These are phyloP conservation scores for Cyberlindnera mrakii DNA, from an alignment of 805 yeast genomes.

Conservation along the genomic window DNA sequence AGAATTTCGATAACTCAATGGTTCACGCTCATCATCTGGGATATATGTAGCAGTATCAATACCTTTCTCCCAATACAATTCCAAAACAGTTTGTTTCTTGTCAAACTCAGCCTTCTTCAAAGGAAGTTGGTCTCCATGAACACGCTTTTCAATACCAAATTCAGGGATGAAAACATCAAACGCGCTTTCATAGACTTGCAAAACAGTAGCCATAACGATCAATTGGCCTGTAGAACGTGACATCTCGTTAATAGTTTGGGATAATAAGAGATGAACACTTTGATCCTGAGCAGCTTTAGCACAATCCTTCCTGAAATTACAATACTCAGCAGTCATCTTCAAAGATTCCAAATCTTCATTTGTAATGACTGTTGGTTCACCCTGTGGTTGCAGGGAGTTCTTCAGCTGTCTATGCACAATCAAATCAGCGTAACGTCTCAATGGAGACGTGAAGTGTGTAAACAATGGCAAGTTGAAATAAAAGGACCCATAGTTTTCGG, in stretches of 20 bases:
- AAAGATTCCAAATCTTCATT: conserved; percentile 60
- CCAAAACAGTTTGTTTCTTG: conserved; percentile 57
- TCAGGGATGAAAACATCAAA: conserved; percentile 91
- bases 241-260: conserved; percentile 78
- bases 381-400: conserved; percentile 36
- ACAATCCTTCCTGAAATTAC: conserved; percentile 93
- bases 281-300: conserved; percentile 92
- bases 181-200: conserved; percentile 93
- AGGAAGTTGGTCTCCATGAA: conserved; percentile 96
- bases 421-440: conserved; percentile 86
- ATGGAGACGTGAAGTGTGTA: conserved; percentile 91
- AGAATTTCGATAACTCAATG: conserved; percentile 69
- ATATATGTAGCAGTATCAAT: conserved; percentile 85
- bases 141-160: conserved; percentile 91
- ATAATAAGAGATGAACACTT: conserved; percentile 78
- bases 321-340: conserved; percentile 82
- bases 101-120: conserved; percentile 89
- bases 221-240: conserved; percentile 70
- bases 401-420: conserved; percentile 91
- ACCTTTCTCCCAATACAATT: conserved; percentile 89
- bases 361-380: background rate
- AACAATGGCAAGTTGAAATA: conserved; percentile 77
- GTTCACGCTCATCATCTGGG: conserved; percentile 84
- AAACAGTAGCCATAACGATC: conserved; percentile 76
- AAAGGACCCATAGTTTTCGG: conserved; percentile 73